A percentile compares a stretch with the other conserved stretches of the same genome.
phyloP scores from a whole-genome alignment of 805 yeast genomes.

The Myxozyma udenii region DNA sequence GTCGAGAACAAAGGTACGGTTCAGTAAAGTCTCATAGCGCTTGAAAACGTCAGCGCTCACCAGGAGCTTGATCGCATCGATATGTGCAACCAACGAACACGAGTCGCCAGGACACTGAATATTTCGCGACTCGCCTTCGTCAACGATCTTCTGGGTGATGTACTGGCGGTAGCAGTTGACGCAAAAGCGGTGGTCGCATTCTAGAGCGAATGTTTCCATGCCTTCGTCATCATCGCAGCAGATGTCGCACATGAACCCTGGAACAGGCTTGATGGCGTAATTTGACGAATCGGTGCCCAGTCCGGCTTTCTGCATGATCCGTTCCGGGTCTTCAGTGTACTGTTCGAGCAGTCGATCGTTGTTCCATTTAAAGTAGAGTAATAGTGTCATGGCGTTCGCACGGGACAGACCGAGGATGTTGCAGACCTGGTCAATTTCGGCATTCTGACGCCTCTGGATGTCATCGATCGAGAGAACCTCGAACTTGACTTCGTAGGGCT shows the following conservation, averaged over 20 bases:
- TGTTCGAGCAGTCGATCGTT: slow-evolving; percentile 55
- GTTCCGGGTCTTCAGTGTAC: slow-evolving; percentile 47
- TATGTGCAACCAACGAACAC: slow-evolving; percentile 45
- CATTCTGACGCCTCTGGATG: slow-evolving; percentile 36
- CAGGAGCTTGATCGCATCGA: slow-evolving; percentile 38
- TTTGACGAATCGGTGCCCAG: slow-evolving; percentile 28
- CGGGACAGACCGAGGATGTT: slow-evolving; percentile 41
- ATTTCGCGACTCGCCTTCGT: slow-evolving; percentile 38
- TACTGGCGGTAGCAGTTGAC: slow-evolving; percentile 63
- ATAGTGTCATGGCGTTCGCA: slow-evolving; percentile 45
- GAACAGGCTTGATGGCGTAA: slow-evolving; percentile 30
- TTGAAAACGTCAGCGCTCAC: slow-evolving; percentile 35
- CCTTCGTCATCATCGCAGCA: slow-evolving; percentile 60
- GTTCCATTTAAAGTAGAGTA: slow-evolving; percentile 57
- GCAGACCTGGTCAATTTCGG: slow-evolving; percentile 40
- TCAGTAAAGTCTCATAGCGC: slow-evolving; percentile 32
- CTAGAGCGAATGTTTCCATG: slow-evolving; percentile 48
- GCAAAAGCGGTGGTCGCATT: slow-evolving; percentile 74
- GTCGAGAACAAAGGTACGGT: slow-evolving; percentile 51
- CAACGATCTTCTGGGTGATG: slow-evolving; percentile 44
- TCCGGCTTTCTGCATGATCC: slow-evolving; percentile 41
- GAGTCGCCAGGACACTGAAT: slow-evolving; percentile 66
- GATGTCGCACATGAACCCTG: slow-evolving; percentile 54
- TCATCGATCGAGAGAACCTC: slow-evolving; percentile 30
- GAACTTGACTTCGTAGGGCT: slow-evolving; percentile 32